Base-by-base conservation (phyloP, 345 rosid genomes). In the Melaleuca alternifolia region DNA sequence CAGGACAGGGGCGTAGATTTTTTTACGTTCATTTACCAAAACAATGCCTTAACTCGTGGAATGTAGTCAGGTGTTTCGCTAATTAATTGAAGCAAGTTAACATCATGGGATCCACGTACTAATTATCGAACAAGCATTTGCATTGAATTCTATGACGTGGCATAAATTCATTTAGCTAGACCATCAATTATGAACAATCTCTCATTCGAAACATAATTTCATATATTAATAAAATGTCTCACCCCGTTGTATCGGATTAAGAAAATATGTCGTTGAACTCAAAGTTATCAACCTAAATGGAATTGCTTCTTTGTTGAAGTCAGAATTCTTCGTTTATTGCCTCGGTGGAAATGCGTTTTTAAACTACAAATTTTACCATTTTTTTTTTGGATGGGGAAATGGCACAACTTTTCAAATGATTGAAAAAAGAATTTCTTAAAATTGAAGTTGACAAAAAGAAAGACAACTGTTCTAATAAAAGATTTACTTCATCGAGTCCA, bases 281-380 rank as follows among this genome's bases (percentile, higher is more conserved):
- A 59, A 59, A n/a, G 12, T 16, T 30, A 33, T 65, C 79, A 65
- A 16, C 79, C 2, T 4, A 4, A 16, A 62, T 62, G 44, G 41
- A 30, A 30, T 33, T 33, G 24, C 24, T 65, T 16, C 46, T 65
- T 65, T 23, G 33, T 33, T 16, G 9, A 54, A 21, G 59, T 21
- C 59, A 54, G 11, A 23, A 54, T 21, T 23, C 26, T 21, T 54
- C 26, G 8, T 21, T 21, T 54, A 18, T 24, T 4, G 33, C 33
- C 11, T 1, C 5, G 0, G 0, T 1, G 1, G 16, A 0, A 1
- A 33, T 1, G 33, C 9, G 1, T 65, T 65, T 65, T 8, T 0
- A 65, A 16, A 10, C 46, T 33, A 5, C 6, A 65, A 30, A 15
- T 16, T 37, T 65, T 16, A 8, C 24, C 46, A 1, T 3, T 16